Evolutionary conservation across 306 rosid genomes (phyloP).

Genomic region (Hippophae tibetana): DNA sequence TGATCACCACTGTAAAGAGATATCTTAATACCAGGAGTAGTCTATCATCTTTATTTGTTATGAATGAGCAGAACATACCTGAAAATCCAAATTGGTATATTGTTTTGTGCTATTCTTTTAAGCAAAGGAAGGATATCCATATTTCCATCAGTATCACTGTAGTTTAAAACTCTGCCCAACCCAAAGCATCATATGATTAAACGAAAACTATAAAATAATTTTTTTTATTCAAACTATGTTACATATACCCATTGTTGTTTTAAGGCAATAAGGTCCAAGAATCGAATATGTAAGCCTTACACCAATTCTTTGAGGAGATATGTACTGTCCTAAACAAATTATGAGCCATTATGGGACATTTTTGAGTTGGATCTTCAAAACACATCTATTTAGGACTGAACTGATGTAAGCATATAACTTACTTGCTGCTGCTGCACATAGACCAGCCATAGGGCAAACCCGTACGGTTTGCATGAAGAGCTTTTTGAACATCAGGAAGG

Average conservation of each 20-base stretch:
- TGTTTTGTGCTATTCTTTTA: conserved; percentile 52
- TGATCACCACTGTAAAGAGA: conserved; percentile 60
- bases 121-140: conserved; percentile 68
- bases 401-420: not conserved
- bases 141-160: conserved; percentile 48
- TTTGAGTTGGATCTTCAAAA: not conserved
- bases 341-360: too few species aligned
- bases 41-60: too few species aligned
- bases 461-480: conserved; percentile 94
- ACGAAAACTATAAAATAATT: not conserved
- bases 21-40: not conserved
- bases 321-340: too few species aligned
- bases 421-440: conserved; percentile 60
- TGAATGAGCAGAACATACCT: conserved; percentile 39
- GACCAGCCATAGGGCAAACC: conserved; percentile 57
- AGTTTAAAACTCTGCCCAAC: conserved; percentile 47
- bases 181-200: conserved; percentile 12
- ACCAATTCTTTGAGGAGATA: too few species aligned
- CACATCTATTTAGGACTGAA: too few species aligned
- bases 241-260: not conserved
- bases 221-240: not conserved
- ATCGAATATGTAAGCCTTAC: too few species aligned
- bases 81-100: conserved; percentile 80
- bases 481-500: conserved; percentile 83
- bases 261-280: too few species aligned